Percentiles rank a stretch among this genome's conserved stretches.
Conservation (phyloP, 352 stramenopile genomes). For the Globisporangium alternatum region DNA sequence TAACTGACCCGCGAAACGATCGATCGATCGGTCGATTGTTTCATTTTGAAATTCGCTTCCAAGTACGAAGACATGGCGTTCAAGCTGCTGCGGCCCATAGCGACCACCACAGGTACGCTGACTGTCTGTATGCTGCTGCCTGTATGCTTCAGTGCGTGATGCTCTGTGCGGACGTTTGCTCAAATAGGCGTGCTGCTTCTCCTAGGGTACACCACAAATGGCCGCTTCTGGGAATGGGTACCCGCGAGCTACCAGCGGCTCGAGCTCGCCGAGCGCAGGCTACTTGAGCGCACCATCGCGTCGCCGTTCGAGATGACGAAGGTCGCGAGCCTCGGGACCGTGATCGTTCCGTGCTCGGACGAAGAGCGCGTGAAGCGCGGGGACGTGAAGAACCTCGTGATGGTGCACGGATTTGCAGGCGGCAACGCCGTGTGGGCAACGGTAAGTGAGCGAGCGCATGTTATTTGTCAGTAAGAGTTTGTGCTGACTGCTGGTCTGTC, state of each 20-base stretch:
- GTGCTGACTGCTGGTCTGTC: constrained; percentile 6
- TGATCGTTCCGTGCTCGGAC: constrained; percentile 75
- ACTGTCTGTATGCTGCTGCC: too few relatives aligned
- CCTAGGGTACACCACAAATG: constrained; percentile 55
- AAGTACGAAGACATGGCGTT: too few relatives aligned
- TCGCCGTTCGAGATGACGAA: constrained; percentile 76
- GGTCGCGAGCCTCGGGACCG: constrained; percentile 70
- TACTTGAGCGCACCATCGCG: constrained; percentile 45
- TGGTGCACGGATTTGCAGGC: constrained; percentile 79
- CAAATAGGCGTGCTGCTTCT: constrained; percentile 40
- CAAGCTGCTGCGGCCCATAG: too few relatives aligned
- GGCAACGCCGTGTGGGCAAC: constrained; percentile 83
- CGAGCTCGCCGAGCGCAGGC: constrained; percentile 56
- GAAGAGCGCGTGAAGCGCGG: constrained; percentile 34
- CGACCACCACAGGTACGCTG: too few relatives aligned
- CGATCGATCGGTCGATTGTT: too few relatives aligned
- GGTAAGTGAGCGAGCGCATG: constrained; percentile 20
- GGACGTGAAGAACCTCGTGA: constrained; percentile 61
- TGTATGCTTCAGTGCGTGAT: too few relatives aligned
- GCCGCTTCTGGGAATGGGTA: constrained; percentile 69
- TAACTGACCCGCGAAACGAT: too few relatives aligned
- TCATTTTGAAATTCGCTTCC: too few relatives aligned
- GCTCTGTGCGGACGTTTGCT: too few relatives aligned
- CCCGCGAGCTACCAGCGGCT: constrained; percentile 66
- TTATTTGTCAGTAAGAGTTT: background rate